Conservation (phyloP, 768 basidiomycete genomes). For the Amanita phalloides region DNA sequence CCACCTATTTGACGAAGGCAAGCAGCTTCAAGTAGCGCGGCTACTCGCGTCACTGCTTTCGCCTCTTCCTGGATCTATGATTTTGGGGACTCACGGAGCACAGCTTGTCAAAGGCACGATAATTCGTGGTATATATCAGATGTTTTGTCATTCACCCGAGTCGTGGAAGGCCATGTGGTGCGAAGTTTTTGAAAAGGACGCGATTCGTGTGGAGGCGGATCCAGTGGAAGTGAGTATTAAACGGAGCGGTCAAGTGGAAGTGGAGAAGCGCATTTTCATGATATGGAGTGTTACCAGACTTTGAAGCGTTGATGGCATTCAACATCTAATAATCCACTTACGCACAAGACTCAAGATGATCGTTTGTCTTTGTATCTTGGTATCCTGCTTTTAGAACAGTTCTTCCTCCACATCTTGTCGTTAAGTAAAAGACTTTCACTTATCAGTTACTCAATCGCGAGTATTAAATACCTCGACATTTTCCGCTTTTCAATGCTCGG, state of each 20-base stretch:
- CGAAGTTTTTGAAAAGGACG: slow-evolving; percentile 20
- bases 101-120: slow-evolving; percentile 19
- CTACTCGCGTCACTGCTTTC: slow-evolving; percentile 21
- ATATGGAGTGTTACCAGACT: slow-evolving; percentile 12
- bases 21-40: slow-evolving; percentile 19
- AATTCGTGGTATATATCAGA: slow-evolving; percentile 6
- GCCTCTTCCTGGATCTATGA: slow-evolving; percentile 21
- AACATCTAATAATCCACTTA: too few species aligned
- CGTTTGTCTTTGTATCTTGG: too few species aligned
- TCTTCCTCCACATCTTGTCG: too few species aligned
- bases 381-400: too few species aligned
- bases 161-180: slow-evolving; percentile 25
- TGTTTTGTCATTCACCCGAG: slow-evolving; percentile 30
- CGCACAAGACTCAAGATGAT: too few species aligned
- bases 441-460: too few species aligned
- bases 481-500: too few species aligned
- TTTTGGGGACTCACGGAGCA: slow-evolving; percentile 26
- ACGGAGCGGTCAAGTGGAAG: slow-evolving; percentile 7
- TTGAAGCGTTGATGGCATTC: neutral
- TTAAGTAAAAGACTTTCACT: too few species aligned
- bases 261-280: neutral
- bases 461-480: too few species aligned
- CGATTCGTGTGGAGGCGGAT: slow-evolving; percentile 15
- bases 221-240: slow-evolving; percentile 21
- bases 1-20: slow-evolving; percentile 23